Evolutionary conservation across 2,329 filamentous ascomycete genomes (phyloP).

Genomic region (Pezicula rhizophila): DNA sequence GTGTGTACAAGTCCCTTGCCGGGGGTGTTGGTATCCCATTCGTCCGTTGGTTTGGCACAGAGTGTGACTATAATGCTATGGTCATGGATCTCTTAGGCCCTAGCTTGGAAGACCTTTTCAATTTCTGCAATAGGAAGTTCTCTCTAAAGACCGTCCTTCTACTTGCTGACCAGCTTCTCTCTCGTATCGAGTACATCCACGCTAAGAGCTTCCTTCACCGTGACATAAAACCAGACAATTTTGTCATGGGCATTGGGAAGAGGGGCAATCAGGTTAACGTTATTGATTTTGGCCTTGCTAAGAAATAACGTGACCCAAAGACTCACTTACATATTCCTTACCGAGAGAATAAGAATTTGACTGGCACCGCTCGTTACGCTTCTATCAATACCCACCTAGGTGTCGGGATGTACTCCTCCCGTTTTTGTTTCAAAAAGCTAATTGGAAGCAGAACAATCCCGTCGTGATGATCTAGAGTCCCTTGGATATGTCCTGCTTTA

Average conservation of each 20-base stretch:
- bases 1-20: slow-evolving; percentile 84
- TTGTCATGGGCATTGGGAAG: slow-evolving; percentile 98
- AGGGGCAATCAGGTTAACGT: slow-evolving; percentile 99
- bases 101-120: slow-evolving; percentile 96
- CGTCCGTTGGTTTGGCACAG: slow-evolving; percentile 98
- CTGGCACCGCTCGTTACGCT: slow-evolving; percentile 95
- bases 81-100: slow-evolving; percentile 94
- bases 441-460: slow-evolving; percentile 73
- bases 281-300: slow-evolving; percentile 97
- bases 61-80: slow-evolving; percentile 99
- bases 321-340: slow-evolving; percentile 99
- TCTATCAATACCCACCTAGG: slow-evolving; percentile 98
- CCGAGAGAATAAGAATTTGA: slow-evolving; percentile 99
- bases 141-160: slow-evolving; percentile 96
- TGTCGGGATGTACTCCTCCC: slow-evolving; percentile 56
- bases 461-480: slow-evolving; percentile 98
- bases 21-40: slow-evolving; percentile 97
- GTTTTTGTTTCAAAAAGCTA: slow-evolving; percentile 14
- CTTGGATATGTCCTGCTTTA: slow-evolving; percentile 99
- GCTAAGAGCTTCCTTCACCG: slow-evolving; percentile 99
- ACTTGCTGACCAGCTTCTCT: slow-evolving; percentile 95
- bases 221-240: slow-evolving; percentile 99
- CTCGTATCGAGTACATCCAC: slow-evolving; percentile 98
- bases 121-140: slow-evolving; percentile 99
- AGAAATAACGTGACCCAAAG: slow-evolving; percentile 99